A percentile compares a stretch with the other conserved stretches of the same genome.
These are phyloP conservation scores for Cladophialophora immunda DNA, from an alignment of 2,329 filamentous ascomycete species.

Conservation along the genomic window DNA sequence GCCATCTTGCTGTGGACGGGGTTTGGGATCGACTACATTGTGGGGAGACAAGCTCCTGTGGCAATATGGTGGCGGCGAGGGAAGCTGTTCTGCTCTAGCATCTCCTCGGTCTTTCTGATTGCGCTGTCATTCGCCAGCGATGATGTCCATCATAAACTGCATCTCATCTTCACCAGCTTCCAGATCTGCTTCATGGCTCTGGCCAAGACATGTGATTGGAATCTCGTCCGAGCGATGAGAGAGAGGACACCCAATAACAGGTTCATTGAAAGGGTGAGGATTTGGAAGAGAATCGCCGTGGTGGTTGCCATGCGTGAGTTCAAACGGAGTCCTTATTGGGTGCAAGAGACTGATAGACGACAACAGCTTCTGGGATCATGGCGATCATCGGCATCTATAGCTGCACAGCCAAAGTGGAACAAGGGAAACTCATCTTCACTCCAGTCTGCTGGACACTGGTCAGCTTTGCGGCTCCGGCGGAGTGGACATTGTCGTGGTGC, in stretches of 20 bases:
- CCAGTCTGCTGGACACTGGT: slow-evolving; percentile 16
- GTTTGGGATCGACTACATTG: slow-evolving; percentile 21
- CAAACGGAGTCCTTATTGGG: background rate
- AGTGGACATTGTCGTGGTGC: slow-evolving; percentile 18
- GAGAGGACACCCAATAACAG: slow-evolving; percentile 18
- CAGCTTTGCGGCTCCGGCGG: slow-evolving; percentile 21
- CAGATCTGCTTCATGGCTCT: slow-evolving; percentile 21
- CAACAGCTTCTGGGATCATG: slow-evolving; percentile 12
- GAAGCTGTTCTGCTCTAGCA: slow-evolving; percentile 12
- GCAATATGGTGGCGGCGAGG: slow-evolving; percentile 13
- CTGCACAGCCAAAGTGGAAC: slow-evolving; percentile 12
- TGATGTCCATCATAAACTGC: slow-evolving; percentile 13
- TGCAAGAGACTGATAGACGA: slow-evolving; percentile 3
- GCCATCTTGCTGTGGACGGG: slow-evolving; percentile 17
- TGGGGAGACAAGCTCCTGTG: slow-evolving; percentile 8
- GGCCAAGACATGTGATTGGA: slow-evolving; percentile 23
- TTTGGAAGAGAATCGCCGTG: slow-evolving; percentile 19
- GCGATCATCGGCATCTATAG: slow-evolving; percentile 19
- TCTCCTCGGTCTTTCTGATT: slow-evolving; percentile 18
- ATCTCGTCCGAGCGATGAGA: slow-evolving; percentile 12
- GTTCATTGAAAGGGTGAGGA: background rate
- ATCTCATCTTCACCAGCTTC: slow-evolving; percentile 25
- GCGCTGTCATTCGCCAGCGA: slow-evolving; percentile 17
- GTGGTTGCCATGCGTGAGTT: slow-evolving; percentile 17
- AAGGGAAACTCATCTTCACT: slow-evolving; percentile 21